Conservation (phyloP, 805 yeast genomes). For the Zygosaccharomyces gambellarensis region DNA sequence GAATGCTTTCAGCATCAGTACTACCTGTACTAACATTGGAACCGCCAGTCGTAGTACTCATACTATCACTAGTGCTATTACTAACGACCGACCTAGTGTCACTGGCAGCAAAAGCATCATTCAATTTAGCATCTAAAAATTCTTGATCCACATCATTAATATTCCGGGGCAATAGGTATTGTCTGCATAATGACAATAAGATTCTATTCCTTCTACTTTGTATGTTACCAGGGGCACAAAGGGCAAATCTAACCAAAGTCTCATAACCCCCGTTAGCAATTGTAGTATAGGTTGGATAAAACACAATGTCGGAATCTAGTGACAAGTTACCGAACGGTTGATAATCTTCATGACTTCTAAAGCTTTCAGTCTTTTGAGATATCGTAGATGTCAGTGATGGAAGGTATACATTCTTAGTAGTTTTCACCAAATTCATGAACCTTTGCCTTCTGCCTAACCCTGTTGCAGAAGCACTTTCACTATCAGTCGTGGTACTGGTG, state of each 20-base stretch:
- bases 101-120: conserved; percentile 5
- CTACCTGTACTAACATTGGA: neutral
- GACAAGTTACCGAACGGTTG: conserved; percentile 40
- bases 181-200: conserved; percentile 62
- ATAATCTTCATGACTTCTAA: conserved; percentile 11
- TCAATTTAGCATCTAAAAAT: conserved; percentile 5
- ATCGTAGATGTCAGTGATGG: conserved; percentile 48
- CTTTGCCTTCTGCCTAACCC: conserved; percentile 40
- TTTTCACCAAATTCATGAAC: conserved; percentile 46
- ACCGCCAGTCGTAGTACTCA: conserved; percentile 1
- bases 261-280: conserved; percentile 37
- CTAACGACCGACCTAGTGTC: conserved; percentile 14
- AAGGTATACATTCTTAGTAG: conserved; percentile 54
- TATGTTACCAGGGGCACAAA: conserved; percentile 56
- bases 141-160: conserved; percentile 6
- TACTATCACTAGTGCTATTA: conserved; percentile 4
- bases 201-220: conserved; percentile 67
- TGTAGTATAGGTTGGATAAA: conserved; percentile 56
- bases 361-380: conserved; percentile 47
- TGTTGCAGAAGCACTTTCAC: neutral
- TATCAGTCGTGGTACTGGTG: neutral
- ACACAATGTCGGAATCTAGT: conserved; percentile 52
- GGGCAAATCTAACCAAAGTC: conserved; percentile 68
- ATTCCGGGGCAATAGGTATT: conserved; percentile 32
- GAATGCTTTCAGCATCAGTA: neutral